Evolutionary conservation across 306 rosid genomes (phyloP).

Genomic region (Trifolium fragiferum): DNA sequence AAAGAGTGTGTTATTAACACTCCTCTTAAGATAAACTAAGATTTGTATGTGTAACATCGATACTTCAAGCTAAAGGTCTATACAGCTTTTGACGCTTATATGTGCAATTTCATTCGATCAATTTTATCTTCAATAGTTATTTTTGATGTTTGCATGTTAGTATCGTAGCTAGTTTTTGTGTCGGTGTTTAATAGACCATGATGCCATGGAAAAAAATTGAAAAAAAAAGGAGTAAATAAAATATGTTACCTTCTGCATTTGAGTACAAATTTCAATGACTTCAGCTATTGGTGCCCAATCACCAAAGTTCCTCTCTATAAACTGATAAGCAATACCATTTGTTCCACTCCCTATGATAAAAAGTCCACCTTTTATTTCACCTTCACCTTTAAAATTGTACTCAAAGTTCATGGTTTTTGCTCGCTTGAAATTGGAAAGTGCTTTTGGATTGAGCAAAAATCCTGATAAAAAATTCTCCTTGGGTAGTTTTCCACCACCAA

Average conservation of each 20-base stretch:
- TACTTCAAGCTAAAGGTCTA: too few relatives aligned
- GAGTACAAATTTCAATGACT: slow-evolving; percentile 75
- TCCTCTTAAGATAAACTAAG: too few relatives aligned
- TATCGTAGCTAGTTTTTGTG: too few relatives aligned
- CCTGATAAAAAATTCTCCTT: slow-evolving; percentile 87
- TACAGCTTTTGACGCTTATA: too few relatives aligned
- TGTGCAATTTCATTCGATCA: not conserved
- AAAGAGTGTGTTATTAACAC: too few relatives aligned
- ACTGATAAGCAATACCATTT: slow-evolving; percentile 85
- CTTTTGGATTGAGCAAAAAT: slow-evolving; percentile 76
- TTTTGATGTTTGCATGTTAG: too few relatives aligned
- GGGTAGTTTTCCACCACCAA: slow-evolving; percentile 82
- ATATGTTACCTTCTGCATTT: slow-evolving; percentile 68
- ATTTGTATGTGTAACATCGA: too few relatives aligned
- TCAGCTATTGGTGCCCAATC: slow-evolving; percentile 92
- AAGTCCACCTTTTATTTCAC: slow-evolving; percentile 92
- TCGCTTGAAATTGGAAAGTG: slow-evolving; percentile 79
- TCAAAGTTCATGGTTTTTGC: slow-evolving; percentile 68
- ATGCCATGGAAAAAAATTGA: too few relatives aligned
- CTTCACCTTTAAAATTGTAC: slow-evolving; percentile 83
- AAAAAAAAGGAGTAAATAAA: slow-evolving; percentile 6
- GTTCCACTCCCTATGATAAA: slow-evolving; percentile 71
- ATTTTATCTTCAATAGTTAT: too few relatives aligned
- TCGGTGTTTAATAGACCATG: not conserved
- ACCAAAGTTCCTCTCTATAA: slow-evolving; percentile 90